phyloP scores from a whole-genome alignment of 129 eudicot genomes.

The Flaveria robusta region DNA sequence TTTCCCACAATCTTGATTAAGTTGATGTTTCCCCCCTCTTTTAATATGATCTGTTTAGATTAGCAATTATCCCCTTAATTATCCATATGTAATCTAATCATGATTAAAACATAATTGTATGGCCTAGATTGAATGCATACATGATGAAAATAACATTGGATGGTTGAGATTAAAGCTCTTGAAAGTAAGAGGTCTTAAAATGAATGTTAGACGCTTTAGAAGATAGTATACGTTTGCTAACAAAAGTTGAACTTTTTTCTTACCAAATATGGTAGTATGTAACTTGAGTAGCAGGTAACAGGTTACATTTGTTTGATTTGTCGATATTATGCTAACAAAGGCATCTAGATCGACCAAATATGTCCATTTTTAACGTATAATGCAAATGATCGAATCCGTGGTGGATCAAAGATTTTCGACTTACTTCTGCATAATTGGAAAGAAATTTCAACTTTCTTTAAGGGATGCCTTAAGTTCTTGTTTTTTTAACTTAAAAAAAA shows the following conservation, averaged over 20 bases:
- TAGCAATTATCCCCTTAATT: too few species aligned
- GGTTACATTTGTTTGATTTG: neutral
- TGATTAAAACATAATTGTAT: neutral
- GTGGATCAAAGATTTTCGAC: slow-evolving; percentile 6
- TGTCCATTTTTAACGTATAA: neutral
- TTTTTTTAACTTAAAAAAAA: too few species aligned
- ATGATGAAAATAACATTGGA: neutral
- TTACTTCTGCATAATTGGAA: too few species aligned
- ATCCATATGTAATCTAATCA: neutral
- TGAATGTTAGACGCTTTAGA: too few species aligned
- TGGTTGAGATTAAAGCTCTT: neutral
- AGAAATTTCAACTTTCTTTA: neutral
- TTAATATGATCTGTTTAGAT: too few species aligned
- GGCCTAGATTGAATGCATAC: neutral
- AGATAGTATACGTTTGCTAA: neutral
- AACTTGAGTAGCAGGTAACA: neutral
- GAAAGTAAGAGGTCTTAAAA: too few species aligned
- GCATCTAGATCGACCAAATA: neutral
- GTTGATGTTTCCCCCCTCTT: too few species aligned
- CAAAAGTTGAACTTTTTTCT: too few species aligned
- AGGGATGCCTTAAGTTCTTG: too few species aligned
- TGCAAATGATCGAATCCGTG: neutral
- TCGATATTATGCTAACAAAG: neutral
- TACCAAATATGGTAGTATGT: neutral
- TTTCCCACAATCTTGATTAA: too few species aligned